phyloP scores from a whole-genome alignment of 768 basidiomycete genomes.

The Collybia nuda region DNA sequence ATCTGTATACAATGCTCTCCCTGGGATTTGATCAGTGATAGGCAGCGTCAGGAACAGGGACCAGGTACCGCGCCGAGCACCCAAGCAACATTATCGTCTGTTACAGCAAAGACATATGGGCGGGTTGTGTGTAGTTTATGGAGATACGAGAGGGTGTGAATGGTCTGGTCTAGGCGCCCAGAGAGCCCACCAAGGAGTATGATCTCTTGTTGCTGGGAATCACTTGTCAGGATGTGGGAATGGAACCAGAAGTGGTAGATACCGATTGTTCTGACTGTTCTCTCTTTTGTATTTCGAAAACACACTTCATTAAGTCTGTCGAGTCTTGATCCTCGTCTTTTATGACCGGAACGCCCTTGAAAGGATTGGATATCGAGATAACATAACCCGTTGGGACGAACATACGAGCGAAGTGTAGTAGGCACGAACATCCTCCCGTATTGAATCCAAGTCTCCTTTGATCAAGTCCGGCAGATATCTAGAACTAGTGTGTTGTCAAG shows the following conservation, averaged over 20 bases:
- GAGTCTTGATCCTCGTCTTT: slow-evolving; percentile 75
- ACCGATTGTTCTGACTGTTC: slow-evolving; percentile 43
- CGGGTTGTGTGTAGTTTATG: slow-evolving; percentile 72
- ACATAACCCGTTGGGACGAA: slow-evolving; percentile 1
- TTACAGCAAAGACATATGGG: slow-evolving; percentile 68
- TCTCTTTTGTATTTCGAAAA: slow-evolving; percentile 56
- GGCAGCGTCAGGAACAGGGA: neutral
- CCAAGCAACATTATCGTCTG: slow-evolving; percentile 93
- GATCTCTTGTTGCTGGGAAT: slow-evolving; percentile 55
- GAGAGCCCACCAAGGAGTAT: slow-evolving; percentile 86
- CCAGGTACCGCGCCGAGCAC: slow-evolving; percentile 67
- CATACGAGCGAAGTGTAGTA: slow-evolving; percentile 67
- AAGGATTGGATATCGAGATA: neutral
- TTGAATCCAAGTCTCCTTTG: slow-evolving; percentile 92
- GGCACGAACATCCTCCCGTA: slow-evolving; percentile 67
- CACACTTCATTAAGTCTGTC: slow-evolving; percentile 97
- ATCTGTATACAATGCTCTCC: slow-evolving; percentile 81
- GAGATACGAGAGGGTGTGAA: slow-evolving; percentile 84
- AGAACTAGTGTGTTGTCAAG: neutral
- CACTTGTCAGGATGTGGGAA: slow-evolving; percentile 2
- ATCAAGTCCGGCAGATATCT: slow-evolving; percentile 81
- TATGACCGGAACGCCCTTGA: slow-evolving; percentile 67
- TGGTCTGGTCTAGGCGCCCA: slow-evolving; percentile 92
- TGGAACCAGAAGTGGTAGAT: slow-evolving; percentile 26
- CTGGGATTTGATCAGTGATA: slow-evolving; percentile 35